These are phyloP conservation scores for Prunus yedoensis DNA, from an alignment of 331 rosid genomes.

Conservation along the genomic window DNA sequence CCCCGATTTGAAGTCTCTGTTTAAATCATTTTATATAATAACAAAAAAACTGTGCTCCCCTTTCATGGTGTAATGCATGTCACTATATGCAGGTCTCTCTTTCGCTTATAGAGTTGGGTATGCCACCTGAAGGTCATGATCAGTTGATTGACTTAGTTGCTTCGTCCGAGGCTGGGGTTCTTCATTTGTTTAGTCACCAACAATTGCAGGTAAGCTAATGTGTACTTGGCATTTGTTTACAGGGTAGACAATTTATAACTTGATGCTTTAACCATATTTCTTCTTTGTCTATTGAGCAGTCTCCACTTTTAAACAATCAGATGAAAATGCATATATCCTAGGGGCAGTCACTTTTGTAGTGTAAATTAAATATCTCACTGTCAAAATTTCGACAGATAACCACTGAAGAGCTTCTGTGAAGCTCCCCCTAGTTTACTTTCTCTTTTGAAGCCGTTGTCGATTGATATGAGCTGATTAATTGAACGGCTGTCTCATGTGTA, in stretches of 20 bases:
- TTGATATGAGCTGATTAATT: slow-evolving; percentile 18
- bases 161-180: slow-evolving; percentile 58
- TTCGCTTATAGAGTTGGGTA: slow-evolving; percentile 70
- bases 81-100: slow-evolving; percentile 65
- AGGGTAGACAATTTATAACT: slow-evolving; percentile 6
- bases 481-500: slow-evolving; percentile 28
- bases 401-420: slow-evolving; percentile 2
- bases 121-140: slow-evolving; percentile 63
- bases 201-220: slow-evolving; percentile 71
- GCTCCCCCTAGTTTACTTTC: neutral
- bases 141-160: slow-evolving; percentile 77
- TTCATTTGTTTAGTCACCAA: slow-evolving; percentile 90
- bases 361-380: neutral
- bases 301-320: neutral
- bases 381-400: neutral
- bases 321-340: neutral
- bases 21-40: neutral
- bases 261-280: slow-evolving; percentile 9
- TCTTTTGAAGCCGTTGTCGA: neutral
- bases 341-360: neutral
- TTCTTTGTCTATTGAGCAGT: neutral
- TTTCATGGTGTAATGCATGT: slow-evolving; percentile 4
- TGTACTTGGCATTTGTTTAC: slow-evolving; percentile 13
- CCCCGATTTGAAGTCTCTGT: neutral
- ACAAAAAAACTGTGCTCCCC: slow-evolving; percentile 7